Evolutionary conservation across 179 eudicot species (phyloP).

Genomic region (Beta corolliflora): DNA sequence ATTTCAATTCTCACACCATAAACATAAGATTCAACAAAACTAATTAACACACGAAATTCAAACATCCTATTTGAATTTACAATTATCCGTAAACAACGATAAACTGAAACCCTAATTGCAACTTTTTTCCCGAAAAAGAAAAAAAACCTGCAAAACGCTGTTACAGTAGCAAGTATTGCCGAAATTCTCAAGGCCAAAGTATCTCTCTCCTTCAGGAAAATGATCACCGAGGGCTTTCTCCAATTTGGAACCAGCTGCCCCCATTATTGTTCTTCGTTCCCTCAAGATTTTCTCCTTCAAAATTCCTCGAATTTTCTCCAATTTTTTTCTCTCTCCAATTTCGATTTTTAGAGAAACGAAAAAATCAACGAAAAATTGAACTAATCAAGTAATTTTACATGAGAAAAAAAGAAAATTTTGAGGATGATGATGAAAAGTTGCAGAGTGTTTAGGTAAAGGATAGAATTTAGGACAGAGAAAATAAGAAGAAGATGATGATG

Average conservation of each 20-base stretch:
- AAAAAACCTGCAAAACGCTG: slow-evolving; percentile 81
- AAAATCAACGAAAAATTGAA: not conserved
- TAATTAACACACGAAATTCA: not conserved
- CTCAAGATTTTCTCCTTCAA: slow-evolving; percentile 17
- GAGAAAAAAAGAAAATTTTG: not conserved
- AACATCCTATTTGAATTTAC: not conserved
- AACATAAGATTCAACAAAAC: slow-evolving; percentile 2
- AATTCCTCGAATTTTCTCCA: slow-evolving; percentile 29
- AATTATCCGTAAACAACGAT: not conserved
- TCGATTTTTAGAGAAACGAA: not conserved
- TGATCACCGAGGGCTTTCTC: slow-evolving; percentile 80
- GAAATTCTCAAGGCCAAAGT: slow-evolving; percentile 87
- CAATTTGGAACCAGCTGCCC: slow-evolving; percentile 62
- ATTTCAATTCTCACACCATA: not conserved
- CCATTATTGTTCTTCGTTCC: slow-evolving; percentile 44
- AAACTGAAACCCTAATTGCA: not conserved
- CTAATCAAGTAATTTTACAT: not conserved
- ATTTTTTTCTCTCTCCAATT: not conserved
- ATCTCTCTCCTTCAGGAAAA: slow-evolving; percentile 91
- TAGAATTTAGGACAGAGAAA: slow-evolving; percentile 1
- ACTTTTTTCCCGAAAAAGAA: no score
- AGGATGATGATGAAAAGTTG: no score
- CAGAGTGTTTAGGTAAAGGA: not conserved
- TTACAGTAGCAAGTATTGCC: slow-evolving; percentile 96
- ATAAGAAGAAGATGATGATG: not conserved